Conservation (phyloP, 495 filamentous ascomycete genomes). For the Hamigera avellanea region DNA sequence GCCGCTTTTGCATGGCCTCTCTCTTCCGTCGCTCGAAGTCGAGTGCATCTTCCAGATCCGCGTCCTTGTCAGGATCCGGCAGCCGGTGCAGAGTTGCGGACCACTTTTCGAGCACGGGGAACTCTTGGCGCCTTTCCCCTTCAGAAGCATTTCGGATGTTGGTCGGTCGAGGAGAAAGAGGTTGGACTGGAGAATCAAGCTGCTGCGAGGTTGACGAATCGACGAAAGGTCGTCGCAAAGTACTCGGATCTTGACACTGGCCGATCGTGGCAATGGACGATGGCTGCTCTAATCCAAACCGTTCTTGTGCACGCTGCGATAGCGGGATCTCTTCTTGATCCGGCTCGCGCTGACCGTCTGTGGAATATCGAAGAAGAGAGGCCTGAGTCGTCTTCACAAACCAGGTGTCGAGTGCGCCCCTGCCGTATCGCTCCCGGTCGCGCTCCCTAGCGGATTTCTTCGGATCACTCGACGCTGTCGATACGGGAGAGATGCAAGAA, state of each 20-base stretch:
- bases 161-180: background rate
- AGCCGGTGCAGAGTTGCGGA: slow-evolving; percentile 21
- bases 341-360: background rate
- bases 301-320: background rate
- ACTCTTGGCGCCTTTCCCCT: slow-evolving; percentile 15
- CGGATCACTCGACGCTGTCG: no score
- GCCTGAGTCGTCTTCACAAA: no score
- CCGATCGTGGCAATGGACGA: no score
- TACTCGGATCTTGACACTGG: no score
- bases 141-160: background rate
- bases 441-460: background rate
- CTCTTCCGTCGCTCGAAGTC: slow-evolving; percentile 33
- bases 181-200: background rate
- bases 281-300: no score
- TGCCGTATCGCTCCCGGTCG: no score
- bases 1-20: slow-evolving; percentile 20
- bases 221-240: no score
- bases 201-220: no score
- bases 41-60: slow-evolving; percentile 24
- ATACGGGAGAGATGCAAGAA: no score
- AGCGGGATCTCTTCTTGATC: no score
- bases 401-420: slow-evolving; percentile 28
- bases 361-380: no score
- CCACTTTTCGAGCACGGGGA: slow-evolving; percentile 31
- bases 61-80: slow-evolving; percentile 4